A percentile compares a stretch with the other conserved stretches of the same genome.
Conservation (phyloP, 768 basidiomycete genomes). For the Boletus rex-veris region DNA sequence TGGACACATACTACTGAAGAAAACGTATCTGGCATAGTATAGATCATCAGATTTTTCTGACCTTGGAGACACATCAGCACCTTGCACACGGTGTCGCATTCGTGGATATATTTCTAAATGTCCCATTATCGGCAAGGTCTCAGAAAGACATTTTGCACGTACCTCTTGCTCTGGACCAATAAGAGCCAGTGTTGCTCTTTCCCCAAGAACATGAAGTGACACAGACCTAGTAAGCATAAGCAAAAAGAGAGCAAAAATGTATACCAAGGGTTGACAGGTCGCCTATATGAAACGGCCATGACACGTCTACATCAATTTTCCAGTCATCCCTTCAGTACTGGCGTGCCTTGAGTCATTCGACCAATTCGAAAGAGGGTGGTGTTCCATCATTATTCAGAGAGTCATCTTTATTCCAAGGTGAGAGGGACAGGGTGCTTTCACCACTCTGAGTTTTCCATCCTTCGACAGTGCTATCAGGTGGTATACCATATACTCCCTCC, state of each 20-base stretch:
- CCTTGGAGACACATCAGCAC: conserved; percentile 76
- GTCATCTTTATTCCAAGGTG: conserved; percentile 58
- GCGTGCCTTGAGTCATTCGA: conserved; percentile 58
- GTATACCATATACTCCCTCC: conserved; percentile 65
- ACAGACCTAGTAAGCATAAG: conserved; percentile 39
- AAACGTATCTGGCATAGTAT: conserved; percentile 29
- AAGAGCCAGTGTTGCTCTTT: conserved; percentile 36
- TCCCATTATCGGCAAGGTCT: background rate
- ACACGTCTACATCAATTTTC: conserved; percentile 44
- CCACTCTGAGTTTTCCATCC: conserved; percentile 45
- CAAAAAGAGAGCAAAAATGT: conserved; percentile 2
- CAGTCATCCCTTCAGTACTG: conserved; percentile 79
- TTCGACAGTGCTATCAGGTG: conserved; percentile 44
- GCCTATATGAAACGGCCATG: conserved; percentile 54
- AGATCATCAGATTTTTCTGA: conserved; percentile 55
- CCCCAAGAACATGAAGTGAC: conserved; percentile 36
- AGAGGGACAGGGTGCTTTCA: conserved; percentile 66
- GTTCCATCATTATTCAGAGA: conserved; percentile 19
- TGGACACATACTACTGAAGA: conserved; percentile 33
- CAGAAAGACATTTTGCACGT: background rate
- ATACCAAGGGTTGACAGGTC: conserved; percentile 73
- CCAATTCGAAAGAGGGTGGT: conserved; percentile 26
- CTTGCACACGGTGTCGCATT: conserved; percentile 75
- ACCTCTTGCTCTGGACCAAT: conserved; percentile 46
- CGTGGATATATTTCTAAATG: conserved; percentile 62